Evolutionary conservation across 2,329 filamentous ascomycete species (phyloP).

Genomic region (Zasmidium citrigriseum): DNA sequence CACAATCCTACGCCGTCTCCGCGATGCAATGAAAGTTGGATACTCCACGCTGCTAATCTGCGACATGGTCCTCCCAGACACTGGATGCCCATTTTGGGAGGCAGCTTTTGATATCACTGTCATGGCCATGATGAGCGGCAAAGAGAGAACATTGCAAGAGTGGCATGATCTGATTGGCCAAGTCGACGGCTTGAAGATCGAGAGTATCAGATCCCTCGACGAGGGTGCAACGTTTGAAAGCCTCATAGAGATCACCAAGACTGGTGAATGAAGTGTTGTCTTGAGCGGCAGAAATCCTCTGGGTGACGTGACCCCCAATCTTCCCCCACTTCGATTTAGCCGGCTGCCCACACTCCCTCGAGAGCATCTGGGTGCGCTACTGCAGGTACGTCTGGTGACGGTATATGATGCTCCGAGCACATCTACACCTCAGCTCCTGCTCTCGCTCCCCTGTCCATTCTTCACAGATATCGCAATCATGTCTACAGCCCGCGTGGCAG

Average conservation of each 20-base stretch:
- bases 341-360: not conserved
- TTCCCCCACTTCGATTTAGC: not conserved
- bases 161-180: not conserved
- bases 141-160: not conserved
- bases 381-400: not conserved
- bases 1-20: conserved; percentile 17
- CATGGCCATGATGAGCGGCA: conserved; percentile 35
- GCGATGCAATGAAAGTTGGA: conserved; percentile 15
- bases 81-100: not conserved
- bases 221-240: too few species aligned
- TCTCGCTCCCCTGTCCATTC: not conserved
- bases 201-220: too few species aligned
- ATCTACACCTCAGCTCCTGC: not conserved
- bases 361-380: not conserved
- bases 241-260: too few species aligned
- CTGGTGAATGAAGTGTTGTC: conserved; percentile 46
- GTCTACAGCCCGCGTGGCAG: conserved; percentile 27
- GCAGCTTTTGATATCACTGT: conserved; percentile 36
- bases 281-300: too few species aligned
- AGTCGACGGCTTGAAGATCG: not conserved
- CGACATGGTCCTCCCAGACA: conserved; percentile 11
- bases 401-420: not conserved
- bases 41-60: conserved; percentile 9
- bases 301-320: not conserved
- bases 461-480: not conserved